Evolutionary conservation across 2,329 filamentous ascomycete genomes (phyloP).

Genomic region (Fusarium armeniacum): DNA sequence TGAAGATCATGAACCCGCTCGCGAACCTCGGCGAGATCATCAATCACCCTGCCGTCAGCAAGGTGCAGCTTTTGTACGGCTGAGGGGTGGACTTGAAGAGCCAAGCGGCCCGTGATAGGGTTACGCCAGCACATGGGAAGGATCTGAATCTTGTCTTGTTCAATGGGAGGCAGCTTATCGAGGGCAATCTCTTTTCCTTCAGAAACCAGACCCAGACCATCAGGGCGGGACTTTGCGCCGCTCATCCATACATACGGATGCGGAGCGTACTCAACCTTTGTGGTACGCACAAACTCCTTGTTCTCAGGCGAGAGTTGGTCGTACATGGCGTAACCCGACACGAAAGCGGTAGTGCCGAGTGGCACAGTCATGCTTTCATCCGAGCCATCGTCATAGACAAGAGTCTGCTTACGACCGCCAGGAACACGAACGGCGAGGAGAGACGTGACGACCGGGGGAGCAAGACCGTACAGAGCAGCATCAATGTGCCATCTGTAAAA

Average conservation of each 20-base stretch:
- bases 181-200: constrained; percentile 73
- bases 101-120: constrained; percentile 75
- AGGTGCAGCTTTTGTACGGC: constrained; percentile 78
- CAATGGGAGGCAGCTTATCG: constrained; percentile 73
- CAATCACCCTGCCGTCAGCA: constrained; percentile 75
- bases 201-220: constrained; percentile 79
- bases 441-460: constrained; percentile 80
- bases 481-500: constrained; percentile 88
- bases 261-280: constrained; percentile 79
- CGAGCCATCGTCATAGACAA: constrained; percentile 80
- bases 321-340: constrained; percentile 78
- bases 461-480: constrained; percentile 79
- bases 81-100: constrained; percentile 80
- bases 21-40: constrained; percentile 75
- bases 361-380: constrained; percentile 76
- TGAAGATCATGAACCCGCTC: constrained; percentile 78
- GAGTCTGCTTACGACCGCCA: constrained; percentile 72
- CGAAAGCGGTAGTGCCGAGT: constrained; percentile 82
- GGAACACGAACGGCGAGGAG: constrained; percentile 82
- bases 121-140: constrained; percentile 85
- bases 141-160: constrained; percentile 75
- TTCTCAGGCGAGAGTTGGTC: constrained; percentile 74
- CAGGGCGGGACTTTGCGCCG: constrained; percentile 73
- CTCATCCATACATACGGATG: constrained; percentile 90
- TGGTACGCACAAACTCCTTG: constrained; percentile 75